Percentiles rank a stretch among this genome's conserved stretches.
phyloP scores from a whole-genome alignment of 2,329 filamentous ascomycete genomes.

The Orbilia quercus region DNA sequence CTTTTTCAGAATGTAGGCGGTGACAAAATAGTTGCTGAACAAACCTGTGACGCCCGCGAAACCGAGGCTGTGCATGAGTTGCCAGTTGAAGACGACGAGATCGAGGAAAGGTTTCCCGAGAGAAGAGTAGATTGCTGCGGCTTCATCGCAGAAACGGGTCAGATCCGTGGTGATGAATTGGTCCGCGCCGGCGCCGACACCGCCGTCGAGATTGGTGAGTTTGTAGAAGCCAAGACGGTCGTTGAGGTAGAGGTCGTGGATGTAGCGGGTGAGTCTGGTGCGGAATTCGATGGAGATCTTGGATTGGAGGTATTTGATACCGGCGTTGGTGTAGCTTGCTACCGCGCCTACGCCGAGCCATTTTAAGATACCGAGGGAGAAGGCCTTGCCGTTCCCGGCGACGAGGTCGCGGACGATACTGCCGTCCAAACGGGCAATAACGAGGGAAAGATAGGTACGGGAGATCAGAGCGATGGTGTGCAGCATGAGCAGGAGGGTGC shows the following conservation, averaged over 20 bases:
- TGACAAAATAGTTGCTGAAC: conserved; percentile 91
- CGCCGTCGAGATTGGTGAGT: conserved; percentile 89
- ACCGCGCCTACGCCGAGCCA: conserved; percentile 95
- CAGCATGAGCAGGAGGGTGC: conserved; percentile 87
- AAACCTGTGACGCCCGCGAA: conserved; percentile 87
- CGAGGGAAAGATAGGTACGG: conserved; percentile 89
- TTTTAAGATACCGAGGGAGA: conserved; percentile 88
- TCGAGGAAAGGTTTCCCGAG: conserved; percentile 98
- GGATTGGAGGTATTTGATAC: conserved; percentile 94
- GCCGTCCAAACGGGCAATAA: conserved; percentile 92
- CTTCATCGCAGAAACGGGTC: conserved; percentile 91
- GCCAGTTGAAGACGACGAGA: conserved; percentile 96
- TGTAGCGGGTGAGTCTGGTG: conserved; percentile 92
- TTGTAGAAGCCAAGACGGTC: conserved; percentile 97
- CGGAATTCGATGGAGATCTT: conserved; percentile 99
- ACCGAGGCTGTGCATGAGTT: conserved; percentile 90
- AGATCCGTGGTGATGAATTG: conserved; percentile 98
- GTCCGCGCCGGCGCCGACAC: conserved; percentile 89
- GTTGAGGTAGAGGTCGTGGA: conserved; percentile 95
- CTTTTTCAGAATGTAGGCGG: conserved; percentile 85
- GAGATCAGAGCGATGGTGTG: conserved; percentile 91
- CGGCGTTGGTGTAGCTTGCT: conserved; percentile 96
- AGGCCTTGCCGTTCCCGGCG: conserved; percentile 88
- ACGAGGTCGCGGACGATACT: conserved; percentile 96
- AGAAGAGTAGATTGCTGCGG: conserved; percentile 92